Evolutionary conservation across 1,284 basidiomycete genomes (phyloP).

Genomic region (Trametes polyzona): DNA sequence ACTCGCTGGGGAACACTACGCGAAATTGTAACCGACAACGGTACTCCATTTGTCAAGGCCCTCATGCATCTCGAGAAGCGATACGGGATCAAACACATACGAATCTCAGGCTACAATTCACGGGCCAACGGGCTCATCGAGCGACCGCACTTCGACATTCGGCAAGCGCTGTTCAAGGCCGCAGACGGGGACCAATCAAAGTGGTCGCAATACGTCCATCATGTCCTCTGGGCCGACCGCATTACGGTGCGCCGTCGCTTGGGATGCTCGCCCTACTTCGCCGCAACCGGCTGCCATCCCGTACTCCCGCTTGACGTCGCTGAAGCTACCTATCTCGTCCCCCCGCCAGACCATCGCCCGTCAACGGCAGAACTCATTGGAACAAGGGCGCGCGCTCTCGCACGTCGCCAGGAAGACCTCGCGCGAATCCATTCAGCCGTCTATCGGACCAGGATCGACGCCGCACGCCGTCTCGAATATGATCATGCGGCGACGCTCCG

Average conservation of each 20-base stretch:
- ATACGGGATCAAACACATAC: constrained; percentile 44
- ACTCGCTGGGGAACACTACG: constrained; percentile 27
- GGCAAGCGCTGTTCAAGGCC: constrained; percentile 40
- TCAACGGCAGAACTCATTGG: constrained; percentile 29
- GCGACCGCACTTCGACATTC: constrained; percentile 39
- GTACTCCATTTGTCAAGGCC: constrained; percentile 36
- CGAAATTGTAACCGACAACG: constrained; percentile 35
- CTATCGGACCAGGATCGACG: constrained; percentile 25
- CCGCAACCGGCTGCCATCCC: constrained; percentile 42
- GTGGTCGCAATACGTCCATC: too few relatives aligned
- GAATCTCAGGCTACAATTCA: constrained; percentile 51
- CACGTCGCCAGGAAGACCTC: constrained; percentile 27
- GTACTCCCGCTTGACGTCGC: constrained; percentile 44
- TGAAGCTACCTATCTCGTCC: constrained; percentile 43
- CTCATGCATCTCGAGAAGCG: constrained; percentile 26
- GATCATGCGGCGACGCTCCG: constrained; percentile 31
- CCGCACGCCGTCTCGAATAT: constrained; percentile 28
- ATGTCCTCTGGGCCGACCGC: too few relatives aligned
- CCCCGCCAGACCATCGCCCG: constrained; percentile 25
- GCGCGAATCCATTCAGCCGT: constrained; percentile 21
- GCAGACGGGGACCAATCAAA: too few relatives aligned
- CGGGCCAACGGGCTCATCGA: too few relatives aligned
- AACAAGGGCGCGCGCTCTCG: constrained; percentile 28
- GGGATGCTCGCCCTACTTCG: constrained; percentile 43
- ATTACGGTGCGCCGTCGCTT: constrained; percentile 36